These are phyloP conservation scores for Russula vinacea DNA, from an alignment of 768 basidiomycete genomes.

Conservation along the genomic window DNA sequence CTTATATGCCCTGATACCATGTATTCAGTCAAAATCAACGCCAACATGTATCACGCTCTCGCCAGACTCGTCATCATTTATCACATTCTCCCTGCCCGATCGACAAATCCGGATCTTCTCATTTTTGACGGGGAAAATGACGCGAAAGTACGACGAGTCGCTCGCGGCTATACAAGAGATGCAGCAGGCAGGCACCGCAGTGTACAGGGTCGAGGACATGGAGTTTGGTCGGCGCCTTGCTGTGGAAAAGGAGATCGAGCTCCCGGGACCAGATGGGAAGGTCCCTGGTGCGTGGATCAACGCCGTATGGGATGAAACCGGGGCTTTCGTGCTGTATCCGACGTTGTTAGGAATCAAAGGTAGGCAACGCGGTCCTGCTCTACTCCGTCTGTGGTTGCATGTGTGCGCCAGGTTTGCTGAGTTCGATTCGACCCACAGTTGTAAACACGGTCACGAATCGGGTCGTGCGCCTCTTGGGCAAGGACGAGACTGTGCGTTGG, in stretches of 20 bases:
- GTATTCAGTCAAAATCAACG: constrained; percentile 74
- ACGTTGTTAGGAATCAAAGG: constrained; percentile 95
- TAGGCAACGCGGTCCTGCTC: constrained; percentile 37
- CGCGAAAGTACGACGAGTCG: constrained; percentile 93
- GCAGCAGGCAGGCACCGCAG: constrained; percentile 96
- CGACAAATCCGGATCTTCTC: constrained; percentile 93
- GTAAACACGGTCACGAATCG: constrained; percentile 94
- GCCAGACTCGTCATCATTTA: constrained; percentile 84
- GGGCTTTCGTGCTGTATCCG: constrained; percentile 90
- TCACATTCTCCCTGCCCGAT: constrained; percentile 90
- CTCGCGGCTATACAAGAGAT: constrained; percentile 92
- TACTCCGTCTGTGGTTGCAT: not conserved
- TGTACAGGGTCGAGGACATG: constrained; percentile 95
- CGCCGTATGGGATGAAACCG: constrained; percentile 95
- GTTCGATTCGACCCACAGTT: constrained; percentile 46
- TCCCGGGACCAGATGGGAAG: constrained; percentile 71
- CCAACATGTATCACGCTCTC: constrained; percentile 94
- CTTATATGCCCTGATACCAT: constrained; percentile 4
- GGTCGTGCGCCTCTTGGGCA: constrained; percentile 82
- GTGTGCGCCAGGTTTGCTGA: constrained; percentile 9
- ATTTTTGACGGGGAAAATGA: constrained; percentile 84
- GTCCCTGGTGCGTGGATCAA: constrained; percentile 79
- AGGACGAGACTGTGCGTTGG: constrained; percentile 91
- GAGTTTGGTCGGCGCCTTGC: constrained; percentile 98
- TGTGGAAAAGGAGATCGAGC: constrained; percentile 86